These are phyloP conservation scores for Amniculicola lignicola DNA, from an alignment of 495 filamentous ascomycete genomes.

Conservation along the genomic window DNA sequence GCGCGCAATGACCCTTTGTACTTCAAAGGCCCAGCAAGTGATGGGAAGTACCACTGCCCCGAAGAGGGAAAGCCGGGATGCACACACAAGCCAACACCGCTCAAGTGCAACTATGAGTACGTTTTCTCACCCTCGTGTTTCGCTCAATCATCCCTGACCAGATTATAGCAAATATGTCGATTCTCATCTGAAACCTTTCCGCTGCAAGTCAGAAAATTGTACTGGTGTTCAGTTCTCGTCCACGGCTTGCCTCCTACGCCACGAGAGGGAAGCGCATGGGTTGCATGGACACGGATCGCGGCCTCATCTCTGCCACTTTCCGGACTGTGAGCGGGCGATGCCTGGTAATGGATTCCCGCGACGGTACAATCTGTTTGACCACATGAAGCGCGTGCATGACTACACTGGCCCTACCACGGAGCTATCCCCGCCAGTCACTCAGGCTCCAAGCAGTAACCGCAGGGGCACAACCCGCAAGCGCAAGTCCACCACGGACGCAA, in stretches of 20 bases:
- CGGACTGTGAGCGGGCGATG: slow-evolving; percentile 76
- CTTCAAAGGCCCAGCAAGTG: slow-evolving; percentile 61
- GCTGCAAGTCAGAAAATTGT: slow-evolving; percentile 78
- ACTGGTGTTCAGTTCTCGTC: slow-evolving; percentile 81
- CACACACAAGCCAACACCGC: slow-evolving; percentile 80
- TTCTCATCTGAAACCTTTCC: slow-evolving; percentile 89
- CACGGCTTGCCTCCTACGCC: slow-evolving; percentile 89
- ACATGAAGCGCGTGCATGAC: slow-evolving; percentile 91
- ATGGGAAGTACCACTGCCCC: slow-evolving; percentile 89
- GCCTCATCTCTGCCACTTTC: slow-evolving; percentile 78
- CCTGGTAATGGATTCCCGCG: slow-evolving; percentile 84
- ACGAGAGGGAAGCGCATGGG: slow-evolving; percentile 90
- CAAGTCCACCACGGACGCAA: slow-evolving; percentile 23
- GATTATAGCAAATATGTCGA: slow-evolving; percentile 82
- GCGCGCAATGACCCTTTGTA: slow-evolving; percentile 78
- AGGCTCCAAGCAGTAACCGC: background rate
- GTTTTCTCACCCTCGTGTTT: slow-evolving; percentile 39
- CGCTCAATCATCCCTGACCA: slow-evolving; percentile 33
- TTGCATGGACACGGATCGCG: slow-evolving; percentile 92
- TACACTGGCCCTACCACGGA: slow-evolving; percentile 44
- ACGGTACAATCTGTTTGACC: slow-evolving; percentile 89
- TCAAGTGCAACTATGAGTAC: slow-evolving; percentile 98
- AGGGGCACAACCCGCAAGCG: slow-evolving; percentile 18
- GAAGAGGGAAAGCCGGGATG: slow-evolving; percentile 72
- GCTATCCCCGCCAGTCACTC: slow-evolving; percentile 12